These are phyloP conservation scores for Blastobotrys robertii DNA, from an alignment of 805 yeast species.

Conservation along the genomic window DNA sequence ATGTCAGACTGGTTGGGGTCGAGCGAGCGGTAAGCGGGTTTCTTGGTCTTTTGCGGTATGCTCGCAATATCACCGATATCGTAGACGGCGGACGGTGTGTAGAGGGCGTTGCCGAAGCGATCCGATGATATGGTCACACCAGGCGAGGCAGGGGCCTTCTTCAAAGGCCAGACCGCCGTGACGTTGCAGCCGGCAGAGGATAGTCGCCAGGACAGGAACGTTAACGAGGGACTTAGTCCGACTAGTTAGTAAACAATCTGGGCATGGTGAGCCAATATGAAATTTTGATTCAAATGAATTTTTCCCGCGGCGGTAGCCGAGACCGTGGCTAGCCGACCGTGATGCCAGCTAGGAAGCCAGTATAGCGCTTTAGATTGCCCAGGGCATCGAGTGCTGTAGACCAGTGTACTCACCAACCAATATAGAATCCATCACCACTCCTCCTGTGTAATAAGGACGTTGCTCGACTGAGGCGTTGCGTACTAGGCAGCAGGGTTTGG, in stretches of 20 bases:
- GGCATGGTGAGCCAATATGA: not conserved
- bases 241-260: slow-evolving; percentile 10
- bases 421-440: too few relatives aligned
- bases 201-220: slow-evolving; percentile 18
- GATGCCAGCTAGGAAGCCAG: too few relatives aligned
- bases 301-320: too few relatives aligned
- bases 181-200: slow-evolving; percentile 13
- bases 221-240: slow-evolving; percentile 14
- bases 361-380: too few relatives aligned
- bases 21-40: not conserved
- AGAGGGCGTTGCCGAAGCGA: slow-evolving; percentile 12
- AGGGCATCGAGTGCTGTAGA: too few relatives aligned
- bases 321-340: too few relatives aligned
- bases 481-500: too few relatives aligned
- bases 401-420: too few relatives aligned
- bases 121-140: slow-evolving; percentile 11
- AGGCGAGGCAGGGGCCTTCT: slow-evolving; percentile 1
- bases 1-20: not conserved
- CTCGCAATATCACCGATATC: slow-evolving; percentile 4
- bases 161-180: slow-evolving; percentile 14
- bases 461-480: too few relatives aligned
- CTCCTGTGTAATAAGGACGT: too few relatives aligned
- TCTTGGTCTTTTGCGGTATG: slow-evolving; percentile 1
- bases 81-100: slow-evolving; percentile 11
- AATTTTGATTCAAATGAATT: too few relatives aligned